Evolutionary conservation across 2,329 filamentous ascomycete species (phyloP), one percentile per base, ranked within the genome.

Genomic region (Onygenales sp.): DNA sequence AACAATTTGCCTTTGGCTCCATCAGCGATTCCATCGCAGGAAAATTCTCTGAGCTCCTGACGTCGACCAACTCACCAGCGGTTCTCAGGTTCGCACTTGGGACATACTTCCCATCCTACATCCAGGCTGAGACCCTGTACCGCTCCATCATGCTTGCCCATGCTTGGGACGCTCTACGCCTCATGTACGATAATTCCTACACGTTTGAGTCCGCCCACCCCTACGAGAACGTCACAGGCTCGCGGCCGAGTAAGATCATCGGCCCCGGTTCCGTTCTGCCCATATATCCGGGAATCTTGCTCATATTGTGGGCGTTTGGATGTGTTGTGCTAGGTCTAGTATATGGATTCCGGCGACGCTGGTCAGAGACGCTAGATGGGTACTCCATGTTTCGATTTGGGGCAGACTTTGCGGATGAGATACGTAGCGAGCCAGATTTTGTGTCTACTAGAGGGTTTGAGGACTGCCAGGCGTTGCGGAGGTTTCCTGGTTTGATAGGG

Each of bases 361-460:
- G 56, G 56, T 37, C 39, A 36, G 56, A 57, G 27, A 56, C 54
- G 9, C 40, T 57, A 7, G 54, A 56, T 44, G 54, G 54, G 9
- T 58, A 45, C 42, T 49, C 34, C 43, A 52, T 58, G 52, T 54
- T 56, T 36, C 34, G 48, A 4, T 56, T 58, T 13, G 54, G 56
- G 2, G 50, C 45, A 14, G 54, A 56, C 46, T 37, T 53, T 34
- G 51, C 51, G 13, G 43, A 42, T 34, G 44, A 49, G 13, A 14
- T 49, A 13, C 36, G 27, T n/a, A 13, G 33, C 11, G 9, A 42
- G 10, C 36, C 47, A 11, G 47, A 40, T 11, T 27, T 49, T n/a
- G 13, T 36, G 3, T 31, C 17, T 8, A 14, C 17, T 13, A 13
- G 14, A 39, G 36, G 21, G 5, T 13, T 48, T 13, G 45, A 48